phyloP scores from a whole-genome alignment of 1,139 yeast species.

The Blastobotrys buckinghamii region DNA sequence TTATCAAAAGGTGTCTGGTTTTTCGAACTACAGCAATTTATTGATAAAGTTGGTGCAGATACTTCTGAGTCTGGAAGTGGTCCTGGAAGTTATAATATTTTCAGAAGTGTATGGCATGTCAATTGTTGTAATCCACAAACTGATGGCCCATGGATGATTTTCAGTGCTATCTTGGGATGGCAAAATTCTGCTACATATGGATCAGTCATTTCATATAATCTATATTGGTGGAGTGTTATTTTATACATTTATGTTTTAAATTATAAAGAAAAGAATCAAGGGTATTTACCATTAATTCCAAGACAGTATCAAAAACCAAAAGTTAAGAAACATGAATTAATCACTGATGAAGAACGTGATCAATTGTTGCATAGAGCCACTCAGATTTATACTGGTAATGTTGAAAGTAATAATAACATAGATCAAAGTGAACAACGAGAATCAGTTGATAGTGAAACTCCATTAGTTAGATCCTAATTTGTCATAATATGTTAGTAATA shows the following conservation, averaged over 20 bases:
- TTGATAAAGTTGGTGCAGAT: constrained; percentile 72
- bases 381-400: constrained; percentile 15
- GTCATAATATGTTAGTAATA: too few relatives aligned
- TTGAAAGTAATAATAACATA: not conserved
- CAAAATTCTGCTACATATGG: constrained; percentile 89
- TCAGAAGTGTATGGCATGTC: constrained; percentile 80
- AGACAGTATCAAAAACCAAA: constrained; percentile 17
- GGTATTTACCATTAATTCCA: constrained; percentile 48
- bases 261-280: constrained; percentile 52
- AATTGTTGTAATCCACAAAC: constrained; percentile 89
- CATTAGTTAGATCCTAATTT: constrained; percentile 16
- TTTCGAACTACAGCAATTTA: constrained; percentile 62
- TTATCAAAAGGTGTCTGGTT: constrained; percentile 89
- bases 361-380: constrained; percentile 21
- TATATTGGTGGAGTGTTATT: constrained; percentile 72
- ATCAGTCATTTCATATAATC: constrained; percentile 73
- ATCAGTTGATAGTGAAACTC: constrained; percentile 22
- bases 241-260: constrained; percentile 51
- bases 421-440: constrained; percentile 10
- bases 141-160: constrained; percentile 91
- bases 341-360: constrained; percentile 17
- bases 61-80: constrained; percentile 87
- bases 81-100: constrained; percentile 82
- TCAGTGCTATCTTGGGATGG: constrained; percentile 85
- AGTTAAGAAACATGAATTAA: constrained; percentile 5